Evolutionary conservation across 345 rosid species (phyloP).

Genomic region (Brassica rapa): DNA sequence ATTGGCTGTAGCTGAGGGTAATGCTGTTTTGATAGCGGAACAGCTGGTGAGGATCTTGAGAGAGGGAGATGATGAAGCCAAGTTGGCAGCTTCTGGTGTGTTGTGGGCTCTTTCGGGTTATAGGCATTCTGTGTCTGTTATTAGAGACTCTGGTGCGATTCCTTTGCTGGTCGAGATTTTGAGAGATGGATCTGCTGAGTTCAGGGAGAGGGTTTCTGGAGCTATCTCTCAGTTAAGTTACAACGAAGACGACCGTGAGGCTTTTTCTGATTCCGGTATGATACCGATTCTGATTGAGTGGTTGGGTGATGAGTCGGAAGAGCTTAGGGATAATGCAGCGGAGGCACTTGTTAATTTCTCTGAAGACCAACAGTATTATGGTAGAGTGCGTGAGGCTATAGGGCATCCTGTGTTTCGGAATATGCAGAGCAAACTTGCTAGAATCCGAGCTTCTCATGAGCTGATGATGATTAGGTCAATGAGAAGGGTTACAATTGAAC

Average conservation of each 20-base stretch:
- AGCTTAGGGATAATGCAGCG: constrained; percentile 51
- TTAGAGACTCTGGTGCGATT: constrained; percentile 61
- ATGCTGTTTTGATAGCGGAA: constrained; percentile 53
- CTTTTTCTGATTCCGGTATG: constrained; percentile 47
- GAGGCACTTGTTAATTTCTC: constrained; percentile 57
- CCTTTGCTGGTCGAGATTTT: constrained; percentile 52
- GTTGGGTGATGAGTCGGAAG: constrained; percentile 51
- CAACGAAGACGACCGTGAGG: constrained; percentile 44
- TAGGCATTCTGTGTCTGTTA: constrained; percentile 52
- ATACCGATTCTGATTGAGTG: constrained; percentile 49
- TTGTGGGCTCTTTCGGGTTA: constrained; percentile 59
- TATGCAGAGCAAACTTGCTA: constrained; percentile 48
- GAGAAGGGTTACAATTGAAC: constrained; percentile 49
- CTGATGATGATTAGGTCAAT: constrained; percentile 45
- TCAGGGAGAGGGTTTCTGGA: constrained; percentile 52
- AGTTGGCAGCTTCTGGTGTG: constrained; percentile 58
- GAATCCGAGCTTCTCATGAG: constrained; percentile 47
- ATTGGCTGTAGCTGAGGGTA: constrained; percentile 56
- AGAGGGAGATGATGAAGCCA: constrained; percentile 56
- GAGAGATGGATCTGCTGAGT: constrained; percentile 44
- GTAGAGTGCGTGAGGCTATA: constrained; percentile 44
- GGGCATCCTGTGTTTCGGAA: constrained; percentile 40
- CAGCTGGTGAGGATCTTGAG: constrained; percentile 58
- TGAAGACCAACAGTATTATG: constrained; percentile 45
- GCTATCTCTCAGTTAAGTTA: constrained; percentile 60